Conservation (phyloP, 1,139 yeast species). For the Pichia sp. region DNA sequence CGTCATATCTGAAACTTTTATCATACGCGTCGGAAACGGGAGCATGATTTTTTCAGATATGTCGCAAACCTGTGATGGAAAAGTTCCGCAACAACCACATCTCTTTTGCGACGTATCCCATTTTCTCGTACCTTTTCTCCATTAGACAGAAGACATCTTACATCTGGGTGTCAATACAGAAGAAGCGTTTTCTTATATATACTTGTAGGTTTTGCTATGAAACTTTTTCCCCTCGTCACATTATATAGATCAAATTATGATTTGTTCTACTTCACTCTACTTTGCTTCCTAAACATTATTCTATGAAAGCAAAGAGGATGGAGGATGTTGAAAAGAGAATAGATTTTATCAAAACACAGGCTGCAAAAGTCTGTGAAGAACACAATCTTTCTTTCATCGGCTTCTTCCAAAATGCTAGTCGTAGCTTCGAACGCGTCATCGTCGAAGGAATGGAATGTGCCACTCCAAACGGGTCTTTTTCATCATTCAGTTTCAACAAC, state of each 20-base stretch:
- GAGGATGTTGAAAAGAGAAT: conserved; percentile 8
- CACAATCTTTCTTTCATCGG: conserved; percentile 16
- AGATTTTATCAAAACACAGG: conserved; percentile 4
- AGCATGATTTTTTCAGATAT: conserved; percentile 6
- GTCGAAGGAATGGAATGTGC: conserved; percentile 13
- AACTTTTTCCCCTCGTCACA: background rate
- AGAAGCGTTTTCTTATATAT: background rate
- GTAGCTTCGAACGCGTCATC: conserved; percentile 13
- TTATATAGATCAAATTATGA: conserved; percentile 7
- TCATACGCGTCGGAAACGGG: conserved; percentile 3
- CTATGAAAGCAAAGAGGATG: background rate
- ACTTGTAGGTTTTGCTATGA: background rate
- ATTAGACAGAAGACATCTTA: background rate
- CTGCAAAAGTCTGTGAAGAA: conserved; percentile 11
- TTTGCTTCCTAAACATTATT: background rate
- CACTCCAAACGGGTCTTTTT: conserved; percentile 15
- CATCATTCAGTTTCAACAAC: conserved; percentile 5
- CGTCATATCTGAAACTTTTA: conserved; percentile 1
- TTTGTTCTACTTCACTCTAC: background rate
- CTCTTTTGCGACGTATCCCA: background rate
- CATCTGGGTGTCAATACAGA: background rate
- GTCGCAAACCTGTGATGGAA: conserved; percentile 2
- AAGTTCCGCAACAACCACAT: background rate
- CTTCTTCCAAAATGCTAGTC: conserved; percentile 14
- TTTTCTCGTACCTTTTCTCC: background rate